Conservation (phyloP, 371 early-diverging fungal species). For the Mucor indicus region DNA sequence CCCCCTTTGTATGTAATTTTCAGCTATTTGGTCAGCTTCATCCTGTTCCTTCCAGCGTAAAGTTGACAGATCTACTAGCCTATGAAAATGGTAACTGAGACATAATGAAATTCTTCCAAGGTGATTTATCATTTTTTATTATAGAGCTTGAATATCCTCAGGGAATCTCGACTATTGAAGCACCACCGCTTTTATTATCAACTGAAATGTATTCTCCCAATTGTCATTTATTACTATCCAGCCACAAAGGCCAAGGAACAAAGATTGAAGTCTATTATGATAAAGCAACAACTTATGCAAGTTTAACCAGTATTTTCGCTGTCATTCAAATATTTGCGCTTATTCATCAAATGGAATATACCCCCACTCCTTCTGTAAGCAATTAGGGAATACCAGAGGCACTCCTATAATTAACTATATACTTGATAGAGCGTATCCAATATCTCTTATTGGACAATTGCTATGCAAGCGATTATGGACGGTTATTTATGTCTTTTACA, state of each 20-base stretch:
- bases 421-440: slow-evolving; percentile 58
- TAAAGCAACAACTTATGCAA: slow-evolving; percentile 58
- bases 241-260: slow-evolving; percentile 45
- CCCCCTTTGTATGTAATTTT: slow-evolving; percentile 49
- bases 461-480: slow-evolving; percentile 69
- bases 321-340: slow-evolving; percentile 59
- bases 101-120: background rate
- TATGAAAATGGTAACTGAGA: slow-evolving; percentile 47
- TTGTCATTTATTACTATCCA: slow-evolving; percentile 46
- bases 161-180: slow-evolving; percentile 48
- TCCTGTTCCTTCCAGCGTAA: slow-evolving; percentile 42
- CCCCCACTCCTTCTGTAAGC: slow-evolving; percentile 71
- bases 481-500: slow-evolving; percentile 67
- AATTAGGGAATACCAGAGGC: background rate
- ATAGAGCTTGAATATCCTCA: slow-evolving; percentile 51
- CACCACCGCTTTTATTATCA: slow-evolving; percentile 49
- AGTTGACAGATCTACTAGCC: slow-evolving; percentile 45
- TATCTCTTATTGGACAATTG: slow-evolving; percentile 73
- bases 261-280: slow-evolving; percentile 53
- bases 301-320: slow-evolving; percentile 48
- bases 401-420: background rate
- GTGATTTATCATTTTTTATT: background rate
- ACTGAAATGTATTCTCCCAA: slow-evolving; percentile 58
- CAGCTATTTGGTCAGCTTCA: slow-evolving; percentile 59
- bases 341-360: slow-evolving; percentile 72